Conservation (phyloP, 2,329 filamentous ascomycete genomes). For the Aspergillus pseudotamarii region DNA sequence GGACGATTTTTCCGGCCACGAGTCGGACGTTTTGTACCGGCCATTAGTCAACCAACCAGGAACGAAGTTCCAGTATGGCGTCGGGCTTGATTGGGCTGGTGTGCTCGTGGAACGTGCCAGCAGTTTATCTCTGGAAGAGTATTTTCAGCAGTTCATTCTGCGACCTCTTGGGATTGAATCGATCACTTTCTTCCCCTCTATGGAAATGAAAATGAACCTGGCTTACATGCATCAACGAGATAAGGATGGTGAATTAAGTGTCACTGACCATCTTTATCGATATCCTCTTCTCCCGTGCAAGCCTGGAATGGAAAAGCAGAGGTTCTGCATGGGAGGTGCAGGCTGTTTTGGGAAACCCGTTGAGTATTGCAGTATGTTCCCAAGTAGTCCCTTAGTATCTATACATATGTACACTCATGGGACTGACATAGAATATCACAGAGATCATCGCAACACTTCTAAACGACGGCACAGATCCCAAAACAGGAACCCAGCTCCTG, state of each 20-base stretch:
- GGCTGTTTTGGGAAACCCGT: slow-evolving; percentile 63
- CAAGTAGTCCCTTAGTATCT: not conserved
- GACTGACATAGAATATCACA: slow-evolving; percentile 22
- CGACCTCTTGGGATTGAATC: slow-evolving; percentile 47
- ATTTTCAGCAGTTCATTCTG: slow-evolving; percentile 53
- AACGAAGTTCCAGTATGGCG: slow-evolving; percentile 62
- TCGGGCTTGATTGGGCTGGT: slow-evolving; percentile 59
- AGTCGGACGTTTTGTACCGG: slow-evolving; percentile 51
- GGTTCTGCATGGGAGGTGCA: slow-evolving; percentile 64
- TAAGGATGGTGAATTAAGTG: not conserved
- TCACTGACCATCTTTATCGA: slow-evolving; percentile 1
- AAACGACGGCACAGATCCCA: slow-evolving; percentile 63
- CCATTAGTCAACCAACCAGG: slow-evolving; percentile 68
- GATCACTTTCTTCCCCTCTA: not conserved
- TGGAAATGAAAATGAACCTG: not conserved
- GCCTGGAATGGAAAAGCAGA: slow-evolving; percentile 44
- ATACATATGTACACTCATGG: not conserved
- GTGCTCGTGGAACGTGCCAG: slow-evolving; percentile 52
- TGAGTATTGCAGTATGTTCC: slow-evolving; percentile 60
- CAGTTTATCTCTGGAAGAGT: slow-evolving; percentile 51
- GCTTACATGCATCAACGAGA: slow-evolving; percentile 5
- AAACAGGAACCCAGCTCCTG: slow-evolving; percentile 50
- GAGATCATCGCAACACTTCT: slow-evolving; percentile 61
- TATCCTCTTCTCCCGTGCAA: not conserved
- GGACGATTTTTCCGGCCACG: slow-evolving; percentile 61